phyloP scores from a whole-genome alignment of 1,284 basidiomycete species.

The Ceratobasidium sp. region DNA sequence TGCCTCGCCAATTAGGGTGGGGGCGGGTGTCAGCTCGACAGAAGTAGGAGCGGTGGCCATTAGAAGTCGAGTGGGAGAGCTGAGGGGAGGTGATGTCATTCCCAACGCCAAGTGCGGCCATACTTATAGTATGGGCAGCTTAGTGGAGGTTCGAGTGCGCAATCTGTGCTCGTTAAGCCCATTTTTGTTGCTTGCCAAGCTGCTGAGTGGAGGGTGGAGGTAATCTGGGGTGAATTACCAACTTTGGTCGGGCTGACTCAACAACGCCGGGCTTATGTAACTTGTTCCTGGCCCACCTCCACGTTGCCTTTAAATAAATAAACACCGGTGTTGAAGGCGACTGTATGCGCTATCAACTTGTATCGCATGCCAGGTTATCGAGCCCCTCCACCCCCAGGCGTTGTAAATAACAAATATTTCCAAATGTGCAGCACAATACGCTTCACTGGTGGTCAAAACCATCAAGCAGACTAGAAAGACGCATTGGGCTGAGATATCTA shows the following conservation, averaged over 20 bases:
- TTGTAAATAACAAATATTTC: no score
- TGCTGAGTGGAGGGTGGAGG: slow-evolving; percentile 9
- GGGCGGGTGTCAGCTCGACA: slow-evolving; percentile 35
- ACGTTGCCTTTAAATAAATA: no score
- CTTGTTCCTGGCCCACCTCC: not conserved
- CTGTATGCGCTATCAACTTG: no score
- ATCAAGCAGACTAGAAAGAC: no score
- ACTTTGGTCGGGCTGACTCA: not conserved
- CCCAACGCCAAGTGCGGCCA: slow-evolving; percentile 8
- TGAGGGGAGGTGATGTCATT: slow-evolving; percentile 3
- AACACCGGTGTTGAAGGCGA: no score
- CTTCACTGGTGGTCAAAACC: no score
- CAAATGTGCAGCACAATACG: no score
- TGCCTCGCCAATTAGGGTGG: slow-evolving; percentile 12
- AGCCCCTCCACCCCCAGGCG: no score
- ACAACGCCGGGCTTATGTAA: not conserved
- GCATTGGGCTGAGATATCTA: no score
- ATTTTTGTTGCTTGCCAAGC: slow-evolving; percentile 14
- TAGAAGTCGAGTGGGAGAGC: not conserved
- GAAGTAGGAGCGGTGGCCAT: slow-evolving; percentile 22
- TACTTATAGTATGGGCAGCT: not conserved
- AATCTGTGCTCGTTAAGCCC: slow-evolving; percentile 5
- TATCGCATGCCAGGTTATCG: no score
- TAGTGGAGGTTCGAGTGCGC: not conserved
- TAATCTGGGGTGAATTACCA: not conserved